Percentiles rank a stretch among this genome's conserved stretches.
Conservation (phyloP, 2,329 filamentous ascomycete species). For the Ophiostoma fasciatum region DNA sequence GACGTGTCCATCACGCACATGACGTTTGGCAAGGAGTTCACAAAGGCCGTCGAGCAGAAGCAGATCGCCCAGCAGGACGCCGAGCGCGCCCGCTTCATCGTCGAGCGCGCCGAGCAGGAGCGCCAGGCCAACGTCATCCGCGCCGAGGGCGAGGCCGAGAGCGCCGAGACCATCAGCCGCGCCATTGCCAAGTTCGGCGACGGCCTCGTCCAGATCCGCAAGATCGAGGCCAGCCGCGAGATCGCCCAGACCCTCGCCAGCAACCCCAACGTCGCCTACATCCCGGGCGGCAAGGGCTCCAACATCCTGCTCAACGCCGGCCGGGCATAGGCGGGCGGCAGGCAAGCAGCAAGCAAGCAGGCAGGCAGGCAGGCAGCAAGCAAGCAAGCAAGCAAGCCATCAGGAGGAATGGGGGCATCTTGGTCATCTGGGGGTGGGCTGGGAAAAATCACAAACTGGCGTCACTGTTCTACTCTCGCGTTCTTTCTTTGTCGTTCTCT, state of each 20-base stretch:
- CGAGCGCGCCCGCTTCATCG: constrained; percentile 92
- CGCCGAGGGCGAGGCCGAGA: constrained; percentile 94
- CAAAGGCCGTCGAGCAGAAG: constrained; percentile 97
- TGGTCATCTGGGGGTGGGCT: constrained; percentile 1
- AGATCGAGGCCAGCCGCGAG: constrained; percentile 92
- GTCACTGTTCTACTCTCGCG: constrained; percentile 3
- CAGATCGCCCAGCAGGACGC: constrained; percentile 99
- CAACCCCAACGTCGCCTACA: constrained; percentile 93
- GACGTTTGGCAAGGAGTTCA: constrained; percentile 99
- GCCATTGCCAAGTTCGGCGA: constrained; percentile 83
- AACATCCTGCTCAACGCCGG: constrained; percentile 39
- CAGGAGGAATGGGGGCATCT: background rate
- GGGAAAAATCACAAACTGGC: constrained; percentile 8
- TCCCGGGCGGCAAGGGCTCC: constrained; percentile 56
- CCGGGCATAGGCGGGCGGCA: constrained; percentile 20
- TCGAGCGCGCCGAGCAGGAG: constrained; percentile 98
- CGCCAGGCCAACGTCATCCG: constrained; percentile 96
- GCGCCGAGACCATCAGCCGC: constrained; percentile 86
- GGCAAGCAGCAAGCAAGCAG: no score
- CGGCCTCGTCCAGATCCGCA: constrained; percentile 86
- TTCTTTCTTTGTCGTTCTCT: background rate
- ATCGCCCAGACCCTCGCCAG: constrained; percentile 78
- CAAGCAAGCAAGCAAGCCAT: background rate
- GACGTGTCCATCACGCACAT: constrained; percentile 99
- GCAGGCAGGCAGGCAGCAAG: background rate